Evolutionary conservation across 2,329 filamentous ascomycete species (phyloP).

Genomic region (Fusarium sarcochroum): DNA sequence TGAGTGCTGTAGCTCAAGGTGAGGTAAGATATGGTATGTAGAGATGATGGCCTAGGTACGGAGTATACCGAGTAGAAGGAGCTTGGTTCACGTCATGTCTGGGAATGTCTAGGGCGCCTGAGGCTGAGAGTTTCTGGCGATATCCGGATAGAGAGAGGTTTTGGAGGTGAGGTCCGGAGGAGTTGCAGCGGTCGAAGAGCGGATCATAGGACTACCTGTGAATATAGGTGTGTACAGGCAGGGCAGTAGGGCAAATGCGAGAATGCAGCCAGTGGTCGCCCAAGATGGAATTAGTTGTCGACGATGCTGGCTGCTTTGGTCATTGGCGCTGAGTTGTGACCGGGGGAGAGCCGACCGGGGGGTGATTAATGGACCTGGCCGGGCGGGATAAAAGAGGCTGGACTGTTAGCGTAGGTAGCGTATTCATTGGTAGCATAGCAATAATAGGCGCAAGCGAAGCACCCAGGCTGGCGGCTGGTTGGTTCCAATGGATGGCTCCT

Average conservation of each 20-base stretch:
- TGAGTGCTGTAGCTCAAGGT: too few species aligned
- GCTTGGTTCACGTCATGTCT: slow-evolving; percentile 53
- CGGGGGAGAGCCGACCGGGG: slow-evolving; percentile 33
- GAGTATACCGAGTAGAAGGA: slow-evolving; percentile 25
- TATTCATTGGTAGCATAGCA: too few species aligned
- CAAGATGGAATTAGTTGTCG: slow-evolving; percentile 40
- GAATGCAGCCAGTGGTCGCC: slow-evolving; percentile 27
- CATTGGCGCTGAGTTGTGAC: slow-evolving; percentile 35
- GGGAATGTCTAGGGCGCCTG: slow-evolving; percentile 17
- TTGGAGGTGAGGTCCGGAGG: background rate
- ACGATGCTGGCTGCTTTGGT: slow-evolving; percentile 39
- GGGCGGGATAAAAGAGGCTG: slow-evolving; percentile 5
- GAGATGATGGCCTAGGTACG: slow-evolving; percentile 6
- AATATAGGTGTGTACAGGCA: background rate
- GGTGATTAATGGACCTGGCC: slow-evolving; percentile 26
- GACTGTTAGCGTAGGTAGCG: background rate
- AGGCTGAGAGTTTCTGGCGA: slow-evolving; percentile 41
- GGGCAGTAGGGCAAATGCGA: background rate
- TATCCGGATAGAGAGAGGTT: slow-evolving; percentile 8
- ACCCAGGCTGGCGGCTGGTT: background rate
- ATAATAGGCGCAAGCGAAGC: too few species aligned
- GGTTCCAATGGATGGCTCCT: background rate
- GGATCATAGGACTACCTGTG: background rate
- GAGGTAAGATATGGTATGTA: slow-evolving; percentile 15
- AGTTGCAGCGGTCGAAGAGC: slow-evolving; percentile 2